Conservation (phyloP, 495 filamentous ascomycete species). For the Aspergillus coremiiformis region DNA sequence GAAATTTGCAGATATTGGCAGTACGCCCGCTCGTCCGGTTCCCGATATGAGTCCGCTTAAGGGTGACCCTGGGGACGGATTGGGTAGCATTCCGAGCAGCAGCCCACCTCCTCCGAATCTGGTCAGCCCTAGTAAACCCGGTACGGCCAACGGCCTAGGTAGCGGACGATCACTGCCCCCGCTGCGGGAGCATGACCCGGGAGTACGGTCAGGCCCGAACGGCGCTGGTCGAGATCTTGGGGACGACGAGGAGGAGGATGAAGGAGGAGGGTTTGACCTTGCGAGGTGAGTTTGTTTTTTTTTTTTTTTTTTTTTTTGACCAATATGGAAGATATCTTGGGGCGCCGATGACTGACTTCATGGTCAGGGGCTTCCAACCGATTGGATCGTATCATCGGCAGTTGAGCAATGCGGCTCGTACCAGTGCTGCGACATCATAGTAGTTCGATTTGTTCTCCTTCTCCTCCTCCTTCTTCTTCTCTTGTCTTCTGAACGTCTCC, state of each 20-base stretch:
- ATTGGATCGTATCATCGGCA: slow-evolving; percentile 61
- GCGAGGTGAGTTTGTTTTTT: slow-evolving; percentile 52
- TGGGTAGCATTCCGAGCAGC: slow-evolving; percentile 57
- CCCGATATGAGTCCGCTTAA: slow-evolving; percentile 56
- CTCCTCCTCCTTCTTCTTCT: slow-evolving; percentile 1
- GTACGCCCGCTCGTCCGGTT: slow-evolving; percentile 64
- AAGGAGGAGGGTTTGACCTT: slow-evolving; percentile 57
- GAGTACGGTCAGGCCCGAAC: slow-evolving; percentile 4
- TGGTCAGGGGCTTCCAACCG: slow-evolving; percentile 60
- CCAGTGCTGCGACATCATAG: slow-evolving; percentile 23
- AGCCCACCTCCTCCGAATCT: slow-evolving; percentile 50
- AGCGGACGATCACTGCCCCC: slow-evolving; percentile 31
- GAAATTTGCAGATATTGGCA: slow-evolving; percentile 68
- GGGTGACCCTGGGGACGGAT: slow-evolving; percentile 37
- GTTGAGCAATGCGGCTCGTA: slow-evolving; percentile 38
- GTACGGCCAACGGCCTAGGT: slow-evolving; percentile 30
- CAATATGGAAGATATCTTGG: slow-evolving; percentile 26
- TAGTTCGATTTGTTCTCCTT: background rate
- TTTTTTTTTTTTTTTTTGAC: too few species aligned
- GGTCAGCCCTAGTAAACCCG: slow-evolving; percentile 41
- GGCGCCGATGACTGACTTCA: slow-evolving; percentile 46
- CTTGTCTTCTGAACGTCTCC: background rate
- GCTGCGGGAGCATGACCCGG: slow-evolving; percentile 25
- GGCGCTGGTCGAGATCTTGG: slow-evolving; percentile 9
- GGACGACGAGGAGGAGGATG: slow-evolving; percentile 43